These are phyloP conservation scores for Hyphopichia fennica DNA, from an alignment of 1,139 yeast genomes.

Conservation along the genomic window DNA sequence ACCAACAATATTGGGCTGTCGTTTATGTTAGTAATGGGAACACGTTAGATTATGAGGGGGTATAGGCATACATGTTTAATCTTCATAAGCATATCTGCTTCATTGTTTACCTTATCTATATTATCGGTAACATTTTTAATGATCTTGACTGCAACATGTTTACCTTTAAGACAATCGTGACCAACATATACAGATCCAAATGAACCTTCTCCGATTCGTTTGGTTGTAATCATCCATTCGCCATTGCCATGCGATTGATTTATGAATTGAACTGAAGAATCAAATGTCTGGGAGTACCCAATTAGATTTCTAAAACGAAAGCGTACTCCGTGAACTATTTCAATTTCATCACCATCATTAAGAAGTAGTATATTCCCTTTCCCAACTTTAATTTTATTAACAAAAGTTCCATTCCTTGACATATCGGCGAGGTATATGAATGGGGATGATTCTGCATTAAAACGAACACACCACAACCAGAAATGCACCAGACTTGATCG, in stretches of 20 bases:
- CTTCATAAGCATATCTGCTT: constrained; percentile 39
- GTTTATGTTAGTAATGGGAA: constrained; percentile 5
- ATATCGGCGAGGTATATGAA: constrained; percentile 53
- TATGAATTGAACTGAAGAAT: neutral
- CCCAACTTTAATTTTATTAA: constrained; percentile 40
- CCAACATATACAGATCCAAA: constrained; percentile 54
- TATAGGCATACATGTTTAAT: constrained; percentile 36
- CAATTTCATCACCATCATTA: constrained; percentile 44
- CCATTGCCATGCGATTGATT: constrained; percentile 4
- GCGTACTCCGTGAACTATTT: constrained; percentile 15
- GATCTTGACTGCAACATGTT: constrained; percentile 53
- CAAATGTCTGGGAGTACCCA: neutral
- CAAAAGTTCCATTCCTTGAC: constrained; percentile 54
- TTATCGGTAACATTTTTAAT: constrained; percentile 25
- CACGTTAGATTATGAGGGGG: neutral
- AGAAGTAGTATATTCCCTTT: constrained; percentile 29
- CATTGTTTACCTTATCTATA: constrained; percentile 23
- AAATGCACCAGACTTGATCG: constrained; percentile 45
- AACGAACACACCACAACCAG: constrained; percentile 47
- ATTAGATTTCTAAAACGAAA: constrained; percentile 15
- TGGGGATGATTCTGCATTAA: constrained; percentile 49
- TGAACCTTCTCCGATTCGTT: constrained; percentile 57
- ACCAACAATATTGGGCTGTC: constrained; percentile 44
- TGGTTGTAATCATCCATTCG: constrained; percentile 44
- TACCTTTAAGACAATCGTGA: constrained; percentile 11